These are phyloP conservation scores for Tetratostichococcus sp. DNA, from an alignment of 139 green algal genomes.

Conservation along the genomic window DNA sequence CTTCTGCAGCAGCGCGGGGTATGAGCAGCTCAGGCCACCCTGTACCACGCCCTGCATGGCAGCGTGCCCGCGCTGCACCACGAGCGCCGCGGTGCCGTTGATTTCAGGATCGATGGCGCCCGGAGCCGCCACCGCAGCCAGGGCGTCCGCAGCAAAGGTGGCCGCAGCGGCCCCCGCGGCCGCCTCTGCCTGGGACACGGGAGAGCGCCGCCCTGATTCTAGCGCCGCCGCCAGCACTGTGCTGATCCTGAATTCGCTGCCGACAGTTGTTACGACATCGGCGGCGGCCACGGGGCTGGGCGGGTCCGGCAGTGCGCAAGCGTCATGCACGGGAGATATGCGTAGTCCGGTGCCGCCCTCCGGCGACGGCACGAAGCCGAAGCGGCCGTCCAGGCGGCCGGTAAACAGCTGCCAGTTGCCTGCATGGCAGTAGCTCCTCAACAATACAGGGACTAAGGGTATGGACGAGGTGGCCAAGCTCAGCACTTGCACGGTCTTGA, in stretches of 20 bases:
- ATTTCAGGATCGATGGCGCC: neutral
- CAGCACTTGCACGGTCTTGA: too few species aligned
- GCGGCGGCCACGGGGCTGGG: neutral
- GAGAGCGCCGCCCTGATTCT: too few species aligned
- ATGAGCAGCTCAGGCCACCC: neutral
- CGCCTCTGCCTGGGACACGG: too few species aligned
- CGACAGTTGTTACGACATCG: neutral
- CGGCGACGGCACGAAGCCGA: conserved; percentile 7
- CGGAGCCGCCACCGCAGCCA: too few species aligned
- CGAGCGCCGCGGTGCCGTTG: conserved; percentile 3
- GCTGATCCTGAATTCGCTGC: neutral
- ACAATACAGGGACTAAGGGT: too few species aligned
- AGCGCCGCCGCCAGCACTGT: neutral
- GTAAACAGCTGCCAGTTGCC: neutral
- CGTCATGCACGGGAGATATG: neutral
- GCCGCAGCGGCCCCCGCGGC: too few species aligned
- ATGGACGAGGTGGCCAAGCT: too few species aligned
- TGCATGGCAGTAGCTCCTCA: neutral
- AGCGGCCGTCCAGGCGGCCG: conserved; percentile 6
- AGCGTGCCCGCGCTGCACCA: too few species aligned
- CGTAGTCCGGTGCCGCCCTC: neutral
- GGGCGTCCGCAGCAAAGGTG: too few species aligned
- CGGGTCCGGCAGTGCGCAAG: neutral
- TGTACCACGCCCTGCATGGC: too few species aligned
- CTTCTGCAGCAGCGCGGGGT: neutral